Conservation (phyloP, 306 rosid species). For the Lotus japonicus region DNA sequence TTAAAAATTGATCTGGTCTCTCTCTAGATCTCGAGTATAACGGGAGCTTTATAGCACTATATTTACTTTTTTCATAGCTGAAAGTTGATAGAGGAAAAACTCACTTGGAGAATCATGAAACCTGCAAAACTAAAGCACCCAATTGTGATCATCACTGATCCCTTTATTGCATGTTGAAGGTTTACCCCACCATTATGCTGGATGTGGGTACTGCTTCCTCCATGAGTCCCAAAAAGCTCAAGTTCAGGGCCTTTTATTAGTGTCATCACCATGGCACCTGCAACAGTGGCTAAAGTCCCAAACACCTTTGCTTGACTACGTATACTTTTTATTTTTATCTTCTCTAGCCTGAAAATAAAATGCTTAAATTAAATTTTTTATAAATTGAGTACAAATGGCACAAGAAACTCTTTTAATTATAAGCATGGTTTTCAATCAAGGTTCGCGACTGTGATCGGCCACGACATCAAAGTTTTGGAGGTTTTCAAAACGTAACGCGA, state of each 20-base stretch:
- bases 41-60: no score
- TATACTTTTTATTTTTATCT: constrained; percentile 46
- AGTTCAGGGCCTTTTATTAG: constrained; percentile 66
- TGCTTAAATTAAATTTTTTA: not conserved
- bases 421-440: no score
- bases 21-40: no score
- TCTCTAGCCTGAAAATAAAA: constrained; percentile 61
- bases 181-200: constrained; percentile 31
- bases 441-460: no score
- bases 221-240: constrained; percentile 43
- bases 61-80: no score
- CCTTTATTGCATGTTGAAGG: constrained; percentile 57
- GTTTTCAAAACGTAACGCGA: no score
- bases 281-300: constrained; percentile 85
- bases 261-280: constrained; percentile 93
- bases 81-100: no score
- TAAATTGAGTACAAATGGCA: not conserved
- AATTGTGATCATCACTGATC: constrained; percentile 66
- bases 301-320: constrained; percentile 75
- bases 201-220: not conserved
- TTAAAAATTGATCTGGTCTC: no score
- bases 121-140: constrained; percentile 87
- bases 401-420: not conserved
- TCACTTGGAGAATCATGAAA: constrained; percentile 82
- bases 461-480: no score